These are phyloP conservation scores for Aschersonia sp. DNA, from an alignment of 2,329 filamentous ascomycete genomes.

Conservation along the genomic window DNA sequence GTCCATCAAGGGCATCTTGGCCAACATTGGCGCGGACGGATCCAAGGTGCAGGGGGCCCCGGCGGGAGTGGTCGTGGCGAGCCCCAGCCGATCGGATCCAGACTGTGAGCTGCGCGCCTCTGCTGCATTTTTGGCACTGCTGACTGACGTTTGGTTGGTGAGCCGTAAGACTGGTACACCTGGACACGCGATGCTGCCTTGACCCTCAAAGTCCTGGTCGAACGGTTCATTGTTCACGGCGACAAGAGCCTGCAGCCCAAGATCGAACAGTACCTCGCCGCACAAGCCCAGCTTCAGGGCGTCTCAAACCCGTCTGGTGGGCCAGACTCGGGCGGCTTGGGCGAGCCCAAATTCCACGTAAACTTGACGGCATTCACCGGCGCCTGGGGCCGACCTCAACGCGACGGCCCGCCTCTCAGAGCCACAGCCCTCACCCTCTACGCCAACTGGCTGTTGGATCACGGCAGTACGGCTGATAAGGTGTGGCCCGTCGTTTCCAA, in stretches of 20 bases:
- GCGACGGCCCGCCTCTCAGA: conserved; percentile 64
- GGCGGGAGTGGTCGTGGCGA: conserved; percentile 38
- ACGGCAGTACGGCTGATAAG: conserved; percentile 42
- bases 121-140: not conserved
- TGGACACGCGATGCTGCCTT: conserved; percentile 67
- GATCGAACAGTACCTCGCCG: conserved; percentile 51
- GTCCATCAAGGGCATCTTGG: conserved; percentile 9
- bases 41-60: conserved; percentile 29
- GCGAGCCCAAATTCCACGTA: conserved; percentile 58
- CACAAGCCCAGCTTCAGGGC: conserved; percentile 50
- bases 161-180: conserved; percentile 50
- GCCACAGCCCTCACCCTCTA: conserved; percentile 61
- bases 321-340: conserved; percentile 36
- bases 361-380: conserved; percentile 49
- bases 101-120: conserved; percentile 27
- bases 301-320: conserved; percentile 53
- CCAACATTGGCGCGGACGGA: conserved; percentile 39
- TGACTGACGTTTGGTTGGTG: not conserved
- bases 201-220: conserved; percentile 51
- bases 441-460: conserved; percentile 53
- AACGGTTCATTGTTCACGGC: conserved; percentile 38
- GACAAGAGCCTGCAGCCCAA: conserved; percentile 42
- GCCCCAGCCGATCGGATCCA: conserved; percentile 33
- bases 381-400: conserved; percentile 59
- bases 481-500: conserved; percentile 65